A percentile compares a stretch with the other conserved stretches of the same genome.
Conservation (phyloP, 2,329 filamentous ascomycete genomes). For the Scopulariopsis brevicaulis region DNA sequence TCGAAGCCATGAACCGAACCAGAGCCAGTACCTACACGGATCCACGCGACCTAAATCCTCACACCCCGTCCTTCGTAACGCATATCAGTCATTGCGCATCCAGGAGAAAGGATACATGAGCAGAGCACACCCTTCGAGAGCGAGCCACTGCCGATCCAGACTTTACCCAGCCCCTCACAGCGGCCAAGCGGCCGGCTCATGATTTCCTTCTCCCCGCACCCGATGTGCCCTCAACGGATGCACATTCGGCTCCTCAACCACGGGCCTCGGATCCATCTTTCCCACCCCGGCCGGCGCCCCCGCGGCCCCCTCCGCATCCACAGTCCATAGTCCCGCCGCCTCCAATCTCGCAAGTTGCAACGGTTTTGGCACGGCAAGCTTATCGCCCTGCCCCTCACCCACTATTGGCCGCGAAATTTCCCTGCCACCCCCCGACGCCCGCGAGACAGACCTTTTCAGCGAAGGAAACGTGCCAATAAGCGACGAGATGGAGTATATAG, state of each 20-base stretch:
- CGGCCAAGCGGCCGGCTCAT: neutral
- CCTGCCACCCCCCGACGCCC: neutral
- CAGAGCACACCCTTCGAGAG: neutral
- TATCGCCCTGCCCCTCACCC: neutral
- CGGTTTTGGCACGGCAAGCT: neutral
- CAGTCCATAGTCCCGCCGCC: slow-evolving; percentile 1
- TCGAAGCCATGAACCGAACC: neutral
- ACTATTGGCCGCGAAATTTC: slow-evolving; percentile 1
- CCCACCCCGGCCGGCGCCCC: neutral
- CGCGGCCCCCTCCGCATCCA: neutral
- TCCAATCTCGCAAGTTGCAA: slow-evolving; percentile 2
- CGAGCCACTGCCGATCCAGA: neutral
- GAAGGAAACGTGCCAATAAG: neutral
- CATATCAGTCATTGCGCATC: neutral
- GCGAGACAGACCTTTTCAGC: neutral
- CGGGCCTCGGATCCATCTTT: neutral
- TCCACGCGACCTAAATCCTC: neutral
- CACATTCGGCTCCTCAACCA: slow-evolving; percentile 1
- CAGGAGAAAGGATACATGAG: neutral
- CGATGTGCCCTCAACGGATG: slow-evolving; percentile 2
- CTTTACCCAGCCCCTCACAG: neutral
- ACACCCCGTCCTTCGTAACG: neutral
- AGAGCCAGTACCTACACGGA: neutral
- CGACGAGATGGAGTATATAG: neutral
- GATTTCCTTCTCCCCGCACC: neutral